Evolutionary conservation across 192 early-diverging fungal genomes (phyloP), one percentile per base, ranked within the genome.

Genomic region (Coemansia sp.): DNA sequence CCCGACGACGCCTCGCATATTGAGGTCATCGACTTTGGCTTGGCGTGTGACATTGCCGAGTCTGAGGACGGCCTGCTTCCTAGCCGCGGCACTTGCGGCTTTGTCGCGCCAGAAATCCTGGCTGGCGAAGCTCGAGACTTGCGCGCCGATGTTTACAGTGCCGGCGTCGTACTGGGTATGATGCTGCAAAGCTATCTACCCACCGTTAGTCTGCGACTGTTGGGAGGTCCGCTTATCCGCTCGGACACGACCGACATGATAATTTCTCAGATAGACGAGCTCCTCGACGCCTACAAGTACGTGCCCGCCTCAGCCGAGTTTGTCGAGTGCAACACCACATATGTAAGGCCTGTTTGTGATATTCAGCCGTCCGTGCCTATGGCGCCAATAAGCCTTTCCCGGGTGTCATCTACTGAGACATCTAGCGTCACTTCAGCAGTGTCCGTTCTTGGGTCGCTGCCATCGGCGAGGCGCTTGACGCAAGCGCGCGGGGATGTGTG

Each of bases 1-100:
- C 67, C 75, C 4, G 75, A 75, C 17, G 80, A 81, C 44, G 28
- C 66, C 10, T 68, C 67, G 59, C 74, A 84, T 59, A 68, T 91
- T 14, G 84, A 88, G 63, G 77, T 93, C 52, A 93, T 93, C 28
- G 91, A 93, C 70, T 92, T 90, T 80, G 91, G 91, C 6, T 80
- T 93, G 19, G 89, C 91, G 6, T 87, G 88, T 28, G 71, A 82
- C 38, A 70, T 82, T 30, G 32, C 76, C 17, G 70, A 67, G 46
- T 30, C 60, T 3, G 46, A 55, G 0, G 58, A 63, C 3, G 62
- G 76, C 13, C 59, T 67, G 44, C 86, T 88, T 38, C 78, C 86
- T 6, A 88, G 89, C 50, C 85, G 91, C 30, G 92, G 92, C 2
- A 93, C 92, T 6, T 82, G 84, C 35, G 92, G 92, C 4, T 93